Percentiles rank a stretch among this genome's conserved stretches.
Conservation (phyloP, 305 asterid genomes). For the Solanum aculeatissimum region DNA sequence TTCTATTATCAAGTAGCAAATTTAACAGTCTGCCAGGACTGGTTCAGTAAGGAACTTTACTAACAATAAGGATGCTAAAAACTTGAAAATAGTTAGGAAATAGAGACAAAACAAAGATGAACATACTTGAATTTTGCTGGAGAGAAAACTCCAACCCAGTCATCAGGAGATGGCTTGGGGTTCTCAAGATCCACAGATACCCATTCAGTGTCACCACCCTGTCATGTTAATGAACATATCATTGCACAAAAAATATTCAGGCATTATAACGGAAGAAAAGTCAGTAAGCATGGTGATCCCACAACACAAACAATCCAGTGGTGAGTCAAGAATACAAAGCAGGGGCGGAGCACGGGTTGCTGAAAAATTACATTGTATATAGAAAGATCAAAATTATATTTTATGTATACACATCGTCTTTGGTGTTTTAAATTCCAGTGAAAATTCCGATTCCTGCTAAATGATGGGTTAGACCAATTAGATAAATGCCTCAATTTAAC, state of each 20-base stretch:
- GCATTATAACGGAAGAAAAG: not conserved
- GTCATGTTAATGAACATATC: conserved; percentile 1
- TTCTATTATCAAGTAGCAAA: not conserved
- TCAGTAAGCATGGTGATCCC: not conserved
- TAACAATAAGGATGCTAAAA: not conserved
- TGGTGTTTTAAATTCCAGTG: too few relatives aligned
- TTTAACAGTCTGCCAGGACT: not conserved
- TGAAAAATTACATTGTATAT: not conserved
- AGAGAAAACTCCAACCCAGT: conserved; percentile 93
- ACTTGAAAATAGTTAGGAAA: not conserved
- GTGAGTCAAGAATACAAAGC: not conserved
- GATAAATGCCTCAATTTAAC: not conserved
- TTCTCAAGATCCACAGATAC: conserved; percentile 38
- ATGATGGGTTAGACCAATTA: not conserved
- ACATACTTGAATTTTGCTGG: conserved; percentile 85
- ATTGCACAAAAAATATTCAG: not conserved
- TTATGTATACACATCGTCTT: too few relatives aligned
- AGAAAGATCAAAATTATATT: too few relatives aligned
- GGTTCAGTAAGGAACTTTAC: not conserved
- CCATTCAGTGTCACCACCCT: conserved; percentile 66
- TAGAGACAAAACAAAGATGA: not conserved
- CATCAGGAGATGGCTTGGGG: conserved; percentile 50
- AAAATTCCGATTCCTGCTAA: not conserved
- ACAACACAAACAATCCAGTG: not conserved
- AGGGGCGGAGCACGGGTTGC: not conserved